Evolutionary conservation across 768 basidiomycete genomes (phyloP), one percentile per base, ranked within the genome.

Genomic region (Tylopilus vinaceipallidus): DNA sequence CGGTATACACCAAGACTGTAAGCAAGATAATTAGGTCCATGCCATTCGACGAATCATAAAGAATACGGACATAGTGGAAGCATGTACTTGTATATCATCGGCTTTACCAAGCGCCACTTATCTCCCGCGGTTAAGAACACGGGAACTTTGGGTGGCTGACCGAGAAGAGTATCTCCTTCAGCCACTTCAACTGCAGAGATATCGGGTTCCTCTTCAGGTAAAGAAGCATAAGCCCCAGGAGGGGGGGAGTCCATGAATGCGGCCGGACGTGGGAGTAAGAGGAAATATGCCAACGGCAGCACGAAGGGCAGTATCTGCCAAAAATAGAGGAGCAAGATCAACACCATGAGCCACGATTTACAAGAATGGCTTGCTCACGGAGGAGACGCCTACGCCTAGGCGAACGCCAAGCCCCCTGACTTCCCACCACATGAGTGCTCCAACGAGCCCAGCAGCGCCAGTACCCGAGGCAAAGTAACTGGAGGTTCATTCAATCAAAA

Each of bases 391-490:
- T 20, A 98, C 83, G 2, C 94, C 97, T 11, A 74, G 60, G 37
- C 83, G 79, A 6, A 99, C 91, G 19, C 97, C 95, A 0, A 95
- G 69, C 2, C 82, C 80, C 17, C 97, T 76, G 4, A 98, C 72
- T 55, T 92, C 77, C 95, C 95, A 98, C 97, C 97, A 98, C 12
- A 97, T 62, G 33, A 88, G 87, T 0, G 95, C 93, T 7, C 95
- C 95, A 1, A 86, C 87, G 1, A 99, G 80, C 0, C 95, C 95
- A 0, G 95, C 95, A 5, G 88, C 91, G 2, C 95, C 95, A 0
- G 95, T 98, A 0, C 95, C 95, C 9, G 87, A 86, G 7, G 95
- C 86, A 68, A 98, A 99, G 61, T 93, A 97, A 5, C 88, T 89
- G 36, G 3, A 30, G 7, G 11, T n/a, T 12, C 4, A 1, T 29